These are phyloP conservation scores for Pseudocercospora cruenta DNA, from an alignment of 2,329 filamentous ascomycete genomes.

Conservation along the genomic window DNA sequence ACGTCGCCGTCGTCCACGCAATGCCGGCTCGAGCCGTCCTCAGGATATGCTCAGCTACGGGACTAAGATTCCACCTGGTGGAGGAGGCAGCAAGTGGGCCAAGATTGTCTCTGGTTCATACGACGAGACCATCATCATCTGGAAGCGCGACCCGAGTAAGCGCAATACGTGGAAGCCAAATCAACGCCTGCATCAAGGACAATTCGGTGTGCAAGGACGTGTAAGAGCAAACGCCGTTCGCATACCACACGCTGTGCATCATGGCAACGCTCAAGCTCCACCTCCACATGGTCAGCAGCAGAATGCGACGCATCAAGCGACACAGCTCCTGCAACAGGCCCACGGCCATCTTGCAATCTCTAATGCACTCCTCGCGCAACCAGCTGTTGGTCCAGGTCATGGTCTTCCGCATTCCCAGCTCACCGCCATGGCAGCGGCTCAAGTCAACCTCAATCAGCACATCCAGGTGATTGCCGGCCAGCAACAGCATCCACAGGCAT, in stretches of 20 bases:
- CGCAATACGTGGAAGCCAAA: slow-evolving; percentile 83
- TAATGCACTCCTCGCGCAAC: slow-evolving; percentile 25
- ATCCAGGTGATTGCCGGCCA: slow-evolving; percentile 21
- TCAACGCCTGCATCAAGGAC: slow-evolving; percentile 56
- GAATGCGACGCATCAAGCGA: slow-evolving; percentile 18
- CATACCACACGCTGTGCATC: slow-evolving; percentile 15
- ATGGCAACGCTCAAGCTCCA: slow-evolving; percentile 5
- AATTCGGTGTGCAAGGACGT: slow-evolving; percentile 10
- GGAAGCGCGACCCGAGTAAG: slow-evolving; percentile 70
- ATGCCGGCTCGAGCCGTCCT: slow-evolving; percentile 74
- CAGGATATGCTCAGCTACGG: slow-evolving; percentile 78
- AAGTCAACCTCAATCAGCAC: slow-evolving; percentile 21
- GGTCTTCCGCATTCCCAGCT: slow-evolving; percentile 20
- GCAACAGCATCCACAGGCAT: slow-evolving; percentile 21
- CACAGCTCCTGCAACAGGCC: slow-evolving; percentile 27
- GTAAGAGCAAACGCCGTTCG: slow-evolving; percentile 8
- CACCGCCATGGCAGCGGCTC: slow-evolving; percentile 23
- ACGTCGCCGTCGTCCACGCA: slow-evolving; percentile 47
- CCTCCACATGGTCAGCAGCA: slow-evolving; percentile 9
- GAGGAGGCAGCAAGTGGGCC: slow-evolving; percentile 84
- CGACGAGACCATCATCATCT: slow-evolving; percentile 93
- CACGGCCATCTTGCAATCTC: slow-evolving; percentile 23
- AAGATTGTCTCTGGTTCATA: slow-evolving; percentile 98
- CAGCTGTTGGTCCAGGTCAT: slow-evolving; percentile 10
- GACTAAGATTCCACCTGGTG: slow-evolving; percentile 85